phyloP scores from a whole-genome alignment of 2,329 filamentous ascomycete species.

The Aspergillus awamori region DNA sequence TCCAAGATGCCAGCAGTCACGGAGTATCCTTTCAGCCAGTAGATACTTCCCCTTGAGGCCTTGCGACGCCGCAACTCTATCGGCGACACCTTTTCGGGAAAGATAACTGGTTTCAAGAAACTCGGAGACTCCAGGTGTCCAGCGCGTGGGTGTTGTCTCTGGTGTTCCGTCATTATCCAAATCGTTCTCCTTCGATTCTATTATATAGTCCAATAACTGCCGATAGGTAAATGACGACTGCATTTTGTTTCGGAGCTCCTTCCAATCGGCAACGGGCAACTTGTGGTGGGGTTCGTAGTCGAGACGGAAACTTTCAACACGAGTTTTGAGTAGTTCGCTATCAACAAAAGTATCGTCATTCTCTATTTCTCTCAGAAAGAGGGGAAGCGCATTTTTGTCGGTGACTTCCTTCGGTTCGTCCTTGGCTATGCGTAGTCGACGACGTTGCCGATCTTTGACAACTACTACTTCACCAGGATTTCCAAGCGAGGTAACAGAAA shows the following conservation, averaged over 20 bases:
- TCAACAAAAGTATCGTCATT: slow-evolving; percentile 20
- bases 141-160: slow-evolving; percentile 14
- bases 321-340: slow-evolving; percentile 23
- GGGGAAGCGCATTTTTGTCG: slow-evolving; percentile 21
- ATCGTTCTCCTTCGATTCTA: not conserved
- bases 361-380: slow-evolving; percentile 33
- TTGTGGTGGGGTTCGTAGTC: slow-evolving; percentile 29
- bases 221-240: slow-evolving; percentile 37
- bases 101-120: slow-evolving; percentile 29
- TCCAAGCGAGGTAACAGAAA: slow-evolving; percentile 40
- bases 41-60: slow-evolving; percentile 35
- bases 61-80: slow-evolving; percentile 25
- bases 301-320: slow-evolving; percentile 33
- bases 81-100: slow-evolving; percentile 19
- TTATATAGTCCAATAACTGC: slow-evolving; percentile 38
- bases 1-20: slow-evolving; percentile 44
- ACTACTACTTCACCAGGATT: slow-evolving; percentile 43
- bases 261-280: slow-evolving; percentile 32
- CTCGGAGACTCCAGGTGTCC: slow-evolving; percentile 38
- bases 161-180: not conserved
- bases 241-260: slow-evolving; percentile 33
- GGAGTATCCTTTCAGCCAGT: slow-evolving; percentile 40
- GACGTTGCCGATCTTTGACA: slow-evolving; percentile 30
- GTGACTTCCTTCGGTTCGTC: slow-evolving; percentile 1
- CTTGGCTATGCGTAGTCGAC: slow-evolving; percentile 14